These are phyloP conservation scores for Pyricularia sp. DNA, from an alignment of 2,329 filamentous ascomycete genomes.

Conservation along the genomic window DNA sequence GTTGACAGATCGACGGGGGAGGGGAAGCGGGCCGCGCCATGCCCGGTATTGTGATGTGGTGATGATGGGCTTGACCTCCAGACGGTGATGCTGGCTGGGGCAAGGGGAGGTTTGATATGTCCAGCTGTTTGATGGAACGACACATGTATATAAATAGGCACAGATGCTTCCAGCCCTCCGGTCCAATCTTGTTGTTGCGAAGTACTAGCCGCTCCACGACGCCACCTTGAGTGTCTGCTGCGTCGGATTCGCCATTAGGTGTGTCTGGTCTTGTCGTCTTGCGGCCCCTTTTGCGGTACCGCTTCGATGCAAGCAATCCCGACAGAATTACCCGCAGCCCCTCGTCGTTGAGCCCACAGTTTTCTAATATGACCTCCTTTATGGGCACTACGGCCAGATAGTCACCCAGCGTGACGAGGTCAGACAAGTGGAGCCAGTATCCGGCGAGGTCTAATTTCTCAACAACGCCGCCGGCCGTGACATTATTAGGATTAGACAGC, in stretches of 20 bases:
- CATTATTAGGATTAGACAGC: conserved; percentile 62
- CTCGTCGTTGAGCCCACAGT: conserved; percentile 80
- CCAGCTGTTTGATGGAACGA: conserved; percentile 73
- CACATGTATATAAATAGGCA: conserved; percentile 87
- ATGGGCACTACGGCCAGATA: conserved; percentile 92
- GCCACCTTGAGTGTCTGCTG: conserved; percentile 46
- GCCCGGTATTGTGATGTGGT: background rate
- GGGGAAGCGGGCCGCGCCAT: conserved; percentile 9
- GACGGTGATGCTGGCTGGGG: conserved; percentile 9
- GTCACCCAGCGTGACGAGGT: conserved; percentile 81
- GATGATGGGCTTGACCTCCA: background rate
- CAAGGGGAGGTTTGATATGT: conserved; percentile 78
- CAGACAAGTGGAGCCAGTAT: conserved; percentile 73
- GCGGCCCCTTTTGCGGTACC: conserved; percentile 45
- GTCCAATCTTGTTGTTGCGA: conserved; percentile 85
- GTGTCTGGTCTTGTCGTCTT: conserved; percentile 24
- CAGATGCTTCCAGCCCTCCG: conserved; percentile 85
- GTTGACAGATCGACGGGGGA: conserved; percentile 45
- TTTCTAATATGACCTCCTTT: conserved; percentile 75
- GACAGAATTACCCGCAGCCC: conserved; percentile 79
- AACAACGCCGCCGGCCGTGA: conserved; percentile 62
- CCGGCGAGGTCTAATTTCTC: conserved; percentile 75
- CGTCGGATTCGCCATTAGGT: conserved; percentile 23
- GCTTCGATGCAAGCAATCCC: conserved; percentile 72
- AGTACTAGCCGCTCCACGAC: conserved; percentile 80